Percentiles rank a stretch among this genome's conserved stretches.
Evolutionary conservation across 495 filamentous ascomycete genomes (phyloP).

Genomic region (Achaetomiella virescens): DNA sequence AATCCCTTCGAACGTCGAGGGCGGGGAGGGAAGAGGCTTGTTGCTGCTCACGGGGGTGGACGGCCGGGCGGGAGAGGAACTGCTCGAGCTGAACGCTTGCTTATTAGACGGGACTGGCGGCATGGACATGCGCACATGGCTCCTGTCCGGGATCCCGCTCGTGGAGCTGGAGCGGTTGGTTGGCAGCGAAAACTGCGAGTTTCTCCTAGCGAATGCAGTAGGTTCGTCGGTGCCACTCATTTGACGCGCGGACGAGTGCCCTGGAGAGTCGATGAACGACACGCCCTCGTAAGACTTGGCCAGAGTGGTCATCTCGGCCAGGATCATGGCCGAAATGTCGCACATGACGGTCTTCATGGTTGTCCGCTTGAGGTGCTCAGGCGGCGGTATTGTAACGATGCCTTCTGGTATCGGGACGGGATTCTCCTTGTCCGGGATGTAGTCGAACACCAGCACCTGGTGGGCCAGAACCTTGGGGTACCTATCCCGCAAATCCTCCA

Average conservation of each 20-base stretch:
- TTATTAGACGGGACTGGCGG: constrained; percentile 46
- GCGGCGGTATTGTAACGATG: constrained; percentile 67
- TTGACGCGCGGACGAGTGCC: constrained; percentile 31
- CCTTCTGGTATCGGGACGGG: constrained; percentile 50
- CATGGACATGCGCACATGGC: constrained; percentile 71
- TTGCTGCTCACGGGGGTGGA: constrained; percentile 46
- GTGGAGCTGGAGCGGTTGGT: constrained; percentile 45
- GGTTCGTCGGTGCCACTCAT: constrained; percentile 37
- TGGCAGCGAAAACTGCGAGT: constrained; percentile 48
- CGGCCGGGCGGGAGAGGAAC: constrained; percentile 45
- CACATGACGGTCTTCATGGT: constrained; percentile 94
- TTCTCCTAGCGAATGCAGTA: constrained; percentile 39
- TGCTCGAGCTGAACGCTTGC: constrained; percentile 30
- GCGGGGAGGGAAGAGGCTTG: constrained; percentile 48
- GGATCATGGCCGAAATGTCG: constrained; percentile 74
- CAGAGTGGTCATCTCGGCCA: constrained; percentile 82
- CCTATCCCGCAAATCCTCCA: constrained; percentile 61
- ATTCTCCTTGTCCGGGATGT: constrained; percentile 39
- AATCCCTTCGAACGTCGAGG: constrained; percentile 69
- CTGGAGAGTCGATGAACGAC: constrained; percentile 73
- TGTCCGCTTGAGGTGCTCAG: constrained; percentile 65
- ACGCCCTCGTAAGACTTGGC: constrained; percentile 79
- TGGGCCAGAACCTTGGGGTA: constrained; percentile 73
- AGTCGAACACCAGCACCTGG: constrained; percentile 74
- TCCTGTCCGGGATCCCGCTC: constrained; percentile 40